Evolutionary conservation across 164 flowering plant species (phyloP), one percentile per base, ranked within the genome.

Genomic region (Tetracentron sinense): DNA sequence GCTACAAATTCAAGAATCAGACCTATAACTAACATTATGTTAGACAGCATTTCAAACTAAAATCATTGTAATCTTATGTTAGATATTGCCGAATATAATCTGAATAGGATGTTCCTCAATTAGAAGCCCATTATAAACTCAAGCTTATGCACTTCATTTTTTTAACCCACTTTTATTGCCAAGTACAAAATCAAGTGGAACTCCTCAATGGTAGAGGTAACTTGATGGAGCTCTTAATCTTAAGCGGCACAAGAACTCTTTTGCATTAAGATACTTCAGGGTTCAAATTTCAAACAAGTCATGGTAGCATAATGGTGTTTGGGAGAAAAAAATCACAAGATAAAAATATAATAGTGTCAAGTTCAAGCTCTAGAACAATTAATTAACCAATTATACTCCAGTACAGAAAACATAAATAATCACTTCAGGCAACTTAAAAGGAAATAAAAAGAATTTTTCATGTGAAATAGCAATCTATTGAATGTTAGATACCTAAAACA

Each of bases 401-500:
- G n/a, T n/a, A n/a, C n/a, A n/a, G n/a, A n/a, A n/a, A 33, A 33
- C 38, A 12, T 10, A 25, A 15, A 20, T 54, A 42, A 38, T 26
- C 1, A 31, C 23, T 35, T 23, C n/a, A 17, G 22, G 47, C 42
- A 64, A 46, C 22, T 7, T 35, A 7, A 6, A 63, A 31, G n/a
- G 23, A 42, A 54, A 25, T 3, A 62, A 4, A 27, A 7, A 35
- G 19, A 6, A 12, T 21, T 54, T 42, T 33, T 46, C 14, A 15
- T 46, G 25, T 46, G 27, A 29, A 27, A 54, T 25, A 62, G 57
- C 50, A 33, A 49, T 21, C 20, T 23, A 28, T 50, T 46, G 42
- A 15, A 57, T 46, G 27, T 38, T 56, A 77, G 27, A 57, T 60
- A 94, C 99, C 99, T 91, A 72, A 81, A 95, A 76, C 99, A 95